Percentiles rank a stretch among this genome's conserved stretches.
Conservation (phyloP, 331 rosid genomes). For the Malus hybrid region DNA sequence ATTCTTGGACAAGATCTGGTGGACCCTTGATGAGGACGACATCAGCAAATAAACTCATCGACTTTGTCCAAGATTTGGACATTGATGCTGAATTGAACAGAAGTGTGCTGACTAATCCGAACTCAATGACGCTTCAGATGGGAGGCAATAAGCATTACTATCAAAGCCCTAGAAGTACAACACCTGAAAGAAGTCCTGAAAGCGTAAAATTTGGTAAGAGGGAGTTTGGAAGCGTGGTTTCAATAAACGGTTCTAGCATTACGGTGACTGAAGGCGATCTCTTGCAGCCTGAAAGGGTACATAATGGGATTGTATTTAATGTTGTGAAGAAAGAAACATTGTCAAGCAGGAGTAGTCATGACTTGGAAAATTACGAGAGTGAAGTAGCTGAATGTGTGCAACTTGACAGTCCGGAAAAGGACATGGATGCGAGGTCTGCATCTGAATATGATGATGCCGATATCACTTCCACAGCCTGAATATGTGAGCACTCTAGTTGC, state of each 20-base stretch:
- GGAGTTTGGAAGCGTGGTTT: constrained; percentile 40
- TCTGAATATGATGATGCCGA: constrained; percentile 59
- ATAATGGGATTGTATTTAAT: constrained; percentile 70
- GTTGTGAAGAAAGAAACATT: constrained; percentile 77
- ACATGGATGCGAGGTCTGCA: constrained; percentile 54
- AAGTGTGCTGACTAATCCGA: constrained; percentile 31
- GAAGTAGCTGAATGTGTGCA: constrained; percentile 67
- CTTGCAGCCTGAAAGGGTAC: constrained; percentile 84
- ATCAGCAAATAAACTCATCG: constrained; percentile 41
- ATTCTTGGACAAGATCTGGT: constrained; percentile 67
- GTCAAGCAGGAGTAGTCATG: constrained; percentile 45
- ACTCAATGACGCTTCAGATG: constrained; percentile 23
- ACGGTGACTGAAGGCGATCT: constrained; percentile 76
- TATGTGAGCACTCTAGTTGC: constrained; percentile 2
- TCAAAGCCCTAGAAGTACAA: constrained; percentile 42
- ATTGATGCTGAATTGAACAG: constrained; percentile 47
- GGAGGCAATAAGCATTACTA: constrained; percentile 19
- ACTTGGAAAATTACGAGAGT: constrained; percentile 38
- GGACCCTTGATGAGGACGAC: constrained; percentile 73
- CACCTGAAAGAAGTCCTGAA: constrained; percentile 50
- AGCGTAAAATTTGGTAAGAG: constrained; percentile 37
- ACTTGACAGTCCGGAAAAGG: constrained; percentile 55
- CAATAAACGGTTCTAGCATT: constrained; percentile 42
- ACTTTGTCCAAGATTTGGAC: constrained; percentile 63
- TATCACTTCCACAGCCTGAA: constrained; percentile 2